Evolutionary conservation across 2,329 filamentous ascomycete species (phyloP).

Genomic region (Aphanocladium album): DNA sequence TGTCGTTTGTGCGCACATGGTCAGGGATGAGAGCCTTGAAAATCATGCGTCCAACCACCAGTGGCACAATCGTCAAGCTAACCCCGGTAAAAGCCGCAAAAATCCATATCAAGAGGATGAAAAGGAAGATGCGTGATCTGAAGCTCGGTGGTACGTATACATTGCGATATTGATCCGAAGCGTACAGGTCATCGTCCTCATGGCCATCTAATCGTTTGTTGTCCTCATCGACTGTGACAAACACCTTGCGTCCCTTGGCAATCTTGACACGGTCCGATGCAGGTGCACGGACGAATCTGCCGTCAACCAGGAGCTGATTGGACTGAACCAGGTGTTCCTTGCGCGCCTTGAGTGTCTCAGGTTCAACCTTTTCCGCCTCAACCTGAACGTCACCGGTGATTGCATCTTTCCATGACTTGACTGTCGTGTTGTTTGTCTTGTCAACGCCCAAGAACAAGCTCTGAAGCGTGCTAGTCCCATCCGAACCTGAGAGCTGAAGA

Average conservation of each 20-base stretch:
- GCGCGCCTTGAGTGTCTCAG: slow-evolving; percentile 30
- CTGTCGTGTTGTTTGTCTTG: slow-evolving; percentile 36
- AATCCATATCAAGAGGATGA: slow-evolving; percentile 86
- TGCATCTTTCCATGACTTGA: slow-evolving; percentile 54
- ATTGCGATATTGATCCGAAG: slow-evolving; percentile 58
- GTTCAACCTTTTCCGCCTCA: slow-evolving; percentile 33
- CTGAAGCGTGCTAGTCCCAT: slow-evolving; percentile 33
- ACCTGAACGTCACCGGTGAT: slow-evolving; percentile 46
- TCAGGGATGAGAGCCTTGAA: slow-evolving; percentile 68
- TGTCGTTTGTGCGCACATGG: slow-evolving; percentile 78
- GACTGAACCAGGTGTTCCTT: slow-evolving; percentile 44
- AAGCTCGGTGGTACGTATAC: slow-evolving; percentile 86
- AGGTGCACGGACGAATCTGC: slow-evolving; percentile 84
- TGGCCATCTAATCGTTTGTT: slow-evolving; percentile 59
- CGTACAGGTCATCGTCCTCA: slow-evolving; percentile 44
- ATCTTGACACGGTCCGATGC: slow-evolving; percentile 94
- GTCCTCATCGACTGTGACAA: slow-evolving; percentile 65
- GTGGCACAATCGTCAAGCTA: slow-evolving; percentile 76
- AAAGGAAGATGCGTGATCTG: slow-evolving; percentile 70
- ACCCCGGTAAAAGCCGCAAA: slow-evolving; percentile 89
- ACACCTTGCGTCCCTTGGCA: slow-evolving; percentile 75
- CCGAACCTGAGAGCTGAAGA: slow-evolving; percentile 41
- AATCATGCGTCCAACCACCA: slow-evolving; percentile 76
- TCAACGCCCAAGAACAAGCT: slow-evolving; percentile 44
- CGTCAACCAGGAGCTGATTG: slow-evolving; percentile 59